A percentile compares a stretch with the other conserved stretches of the same genome.
These are phyloP conservation scores for Thuidium tamariscinum DNA, from an alignment of 225 moss, liverwort and hornwort species.

Conservation along the genomic window DNA sequence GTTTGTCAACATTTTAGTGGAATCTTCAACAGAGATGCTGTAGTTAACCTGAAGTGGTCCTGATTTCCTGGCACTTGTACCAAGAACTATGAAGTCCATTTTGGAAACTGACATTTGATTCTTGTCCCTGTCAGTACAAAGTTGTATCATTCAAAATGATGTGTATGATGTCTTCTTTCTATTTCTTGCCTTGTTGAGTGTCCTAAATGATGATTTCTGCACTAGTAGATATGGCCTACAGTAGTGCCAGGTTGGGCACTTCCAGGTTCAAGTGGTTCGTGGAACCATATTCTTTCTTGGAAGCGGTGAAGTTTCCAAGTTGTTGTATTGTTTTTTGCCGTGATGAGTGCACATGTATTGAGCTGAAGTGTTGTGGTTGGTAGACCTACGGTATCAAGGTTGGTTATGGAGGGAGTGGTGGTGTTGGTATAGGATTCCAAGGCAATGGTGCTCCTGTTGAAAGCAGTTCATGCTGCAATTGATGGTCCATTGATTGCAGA, in stretches of 20 bases:
- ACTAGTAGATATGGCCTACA: neutral
- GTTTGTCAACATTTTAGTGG: neutral
- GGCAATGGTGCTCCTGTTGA: neutral
- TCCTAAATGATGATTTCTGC: neutral
- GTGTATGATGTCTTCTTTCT: no score
- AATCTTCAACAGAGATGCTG: neutral
- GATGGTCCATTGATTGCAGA: neutral
- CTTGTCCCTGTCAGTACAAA: neutral
- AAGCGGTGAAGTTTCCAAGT: neutral
- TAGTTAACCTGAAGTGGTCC: neutral
- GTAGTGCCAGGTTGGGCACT: neutral
- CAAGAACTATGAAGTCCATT: neutral
- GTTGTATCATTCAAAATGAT: neutral
- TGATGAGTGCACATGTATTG: neutral
- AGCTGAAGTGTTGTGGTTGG: neutral
- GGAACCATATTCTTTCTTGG: neutral
- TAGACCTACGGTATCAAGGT: neutral
- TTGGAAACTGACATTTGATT: neutral
- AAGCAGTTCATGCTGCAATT: neutral
- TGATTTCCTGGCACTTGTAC: neutral
- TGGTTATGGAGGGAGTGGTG: neutral
- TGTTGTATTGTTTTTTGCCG: neutral
- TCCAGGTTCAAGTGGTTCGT: neutral
- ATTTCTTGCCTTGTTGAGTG: neutral
- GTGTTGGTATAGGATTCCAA: neutral